Base-by-base conservation (phyloP, 495 filamentous ascomycete species). In the Penicillium nucicola region DNA sequence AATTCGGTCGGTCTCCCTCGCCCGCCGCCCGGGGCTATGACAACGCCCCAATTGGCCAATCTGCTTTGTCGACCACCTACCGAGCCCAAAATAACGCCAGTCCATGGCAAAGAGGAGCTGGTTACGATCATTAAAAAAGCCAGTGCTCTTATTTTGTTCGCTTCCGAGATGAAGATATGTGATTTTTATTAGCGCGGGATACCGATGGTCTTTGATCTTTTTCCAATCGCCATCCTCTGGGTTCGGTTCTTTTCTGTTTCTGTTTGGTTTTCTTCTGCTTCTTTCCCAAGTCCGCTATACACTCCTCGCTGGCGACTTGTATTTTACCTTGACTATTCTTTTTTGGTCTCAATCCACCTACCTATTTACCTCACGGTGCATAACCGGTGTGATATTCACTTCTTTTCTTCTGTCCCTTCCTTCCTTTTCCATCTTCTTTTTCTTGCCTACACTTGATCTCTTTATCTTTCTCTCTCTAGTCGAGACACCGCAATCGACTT, bases 81-180 rank as follows among this genome's bases (percentile, higher is more conserved):
- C 61, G 79, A 59, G 57, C 69, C 45, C 75, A 81, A 60, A 81
- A 82, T 59, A 82, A 77, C 51, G 54, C 75, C 30, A 85, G 82
- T 69, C 81, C 83, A 15, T 86, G 83, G 83, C 82, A 86, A 64
- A 64, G 83, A 53, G 83, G 83, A 30, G 83, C 83, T 20, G 83
- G 83, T 28, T 86, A 85, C 55, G 82, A 85, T 48, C 78, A 82
- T 58, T 84, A 64, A 66, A 58, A 41, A 51, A 57, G 58, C 42
- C 49, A 39, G 33, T 56, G 50, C 61, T 58, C 38, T 36, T 36
- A 48, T 50, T 50, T 48, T 50, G 54, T 55, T 22, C 20, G 46
- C 45, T 62, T 55, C 61, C 58, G 62, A 62, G 54, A 75, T 72
- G 72, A 74, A 71, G 66, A 72, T 65, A 74, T 69, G 68, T 66